Percentiles rank a stretch among this genome's conserved stretches.
Conservation (phyloP, 768 basidiomycete genomes). For the Suillus subaureus region DNA sequence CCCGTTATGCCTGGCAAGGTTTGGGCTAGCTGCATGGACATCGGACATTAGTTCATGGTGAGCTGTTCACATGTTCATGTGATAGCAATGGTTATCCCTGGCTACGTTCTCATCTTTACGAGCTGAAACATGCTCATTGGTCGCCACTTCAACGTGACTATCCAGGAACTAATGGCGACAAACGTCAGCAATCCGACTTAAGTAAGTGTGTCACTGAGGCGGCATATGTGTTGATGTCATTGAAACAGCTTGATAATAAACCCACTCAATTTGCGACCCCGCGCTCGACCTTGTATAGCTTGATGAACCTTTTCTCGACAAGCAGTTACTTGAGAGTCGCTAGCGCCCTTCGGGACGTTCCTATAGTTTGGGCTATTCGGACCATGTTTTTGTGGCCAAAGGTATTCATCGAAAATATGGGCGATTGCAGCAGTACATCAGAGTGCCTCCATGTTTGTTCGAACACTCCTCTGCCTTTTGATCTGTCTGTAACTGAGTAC, state of each 20-base stretch:
- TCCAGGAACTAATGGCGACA: neutral
- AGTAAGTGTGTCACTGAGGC: neutral
- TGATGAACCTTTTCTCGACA: neutral
- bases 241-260: neutral
- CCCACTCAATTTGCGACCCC: neutral
- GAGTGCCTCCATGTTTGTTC: neutral
- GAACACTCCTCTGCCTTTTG: neutral
- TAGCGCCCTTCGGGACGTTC: neutral
- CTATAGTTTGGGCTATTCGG: neutral
- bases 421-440: neutral
- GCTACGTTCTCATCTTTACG: neutral
- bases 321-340: neutral
- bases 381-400: neutral
- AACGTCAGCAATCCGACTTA: neutral
- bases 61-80: neutral
- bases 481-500: neutral
- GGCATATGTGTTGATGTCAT: neutral
- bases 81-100: neutral
- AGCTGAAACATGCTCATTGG: neutral
- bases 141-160: neutral
- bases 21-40: neutral
- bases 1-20: neutral
- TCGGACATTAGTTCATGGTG: neutral
- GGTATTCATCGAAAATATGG: neutral
- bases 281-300: neutral